Base-by-base conservation (phyloP, 2,329 filamentous ascomycete genomes). In the Bipolaris gigantea region DNA sequence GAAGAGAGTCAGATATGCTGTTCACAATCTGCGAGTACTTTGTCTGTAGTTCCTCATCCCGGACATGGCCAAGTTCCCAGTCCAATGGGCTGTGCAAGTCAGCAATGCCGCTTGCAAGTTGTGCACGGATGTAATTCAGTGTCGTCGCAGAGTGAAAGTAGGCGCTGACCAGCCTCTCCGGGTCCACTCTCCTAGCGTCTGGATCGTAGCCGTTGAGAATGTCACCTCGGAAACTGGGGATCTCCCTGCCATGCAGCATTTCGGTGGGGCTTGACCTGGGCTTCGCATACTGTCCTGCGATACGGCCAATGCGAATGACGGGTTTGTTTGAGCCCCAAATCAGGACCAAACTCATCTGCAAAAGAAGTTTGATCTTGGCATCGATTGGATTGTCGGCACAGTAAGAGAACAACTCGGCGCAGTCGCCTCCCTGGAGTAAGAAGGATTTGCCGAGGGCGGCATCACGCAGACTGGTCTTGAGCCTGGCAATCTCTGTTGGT, bases 241-340 rank as follows among this genome's bases (percentile, higher is more conserved):
- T 88, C 69, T 91, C 85, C 55, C 85, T 84, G 47, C 92, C 92
- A 60, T 95, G 80, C 46, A 95, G 79, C 1, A 86, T 83, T 78
- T 99, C 94, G 34, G 86, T 92, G 0, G 93, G 89, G 65, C 88
- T 96, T 4, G 91, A 96, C 52, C 94, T 82, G 2, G 93, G 94
- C 77, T 99, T 99, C 27, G 94, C 94, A 70, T 96, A 99, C 80
- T 99, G 94, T 3, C 94, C 94, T 11, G 94, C 94, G 86, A 97
- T 97, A 56, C 94, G 86, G 15, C 91, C 94, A 68, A 99, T 96
- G 63, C 94, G 86, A 43, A 99, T 91, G 4, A 99, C 92, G 5
- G 90, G 89, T 69, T 87, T 87, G 66, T 87, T 86, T 21, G 82
- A 81, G 34, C 90, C 94, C 88, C 92, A 97, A 73, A 97, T 92